Evolutionary conservation across 441 rosid species (phyloP).

Genomic region (Populus hybrid): DNA sequence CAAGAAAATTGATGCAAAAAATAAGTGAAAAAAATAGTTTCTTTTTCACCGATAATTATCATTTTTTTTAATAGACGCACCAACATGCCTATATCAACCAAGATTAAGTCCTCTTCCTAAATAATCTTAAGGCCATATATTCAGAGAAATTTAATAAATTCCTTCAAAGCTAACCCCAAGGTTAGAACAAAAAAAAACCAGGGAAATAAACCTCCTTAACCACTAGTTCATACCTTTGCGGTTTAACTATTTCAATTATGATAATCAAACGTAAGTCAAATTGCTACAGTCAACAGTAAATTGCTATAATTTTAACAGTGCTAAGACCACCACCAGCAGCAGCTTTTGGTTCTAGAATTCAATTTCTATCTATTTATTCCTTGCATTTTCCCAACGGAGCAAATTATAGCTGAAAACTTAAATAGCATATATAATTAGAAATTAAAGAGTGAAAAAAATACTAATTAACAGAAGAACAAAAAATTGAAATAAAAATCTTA

Average conservation of each 20-base stretch:
- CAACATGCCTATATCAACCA: neutral
- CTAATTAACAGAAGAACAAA: constrained; percentile 16
- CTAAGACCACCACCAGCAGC: too few relatives aligned
- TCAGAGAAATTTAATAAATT: too few relatives aligned
- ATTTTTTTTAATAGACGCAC: neutral
- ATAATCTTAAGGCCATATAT: neutral
- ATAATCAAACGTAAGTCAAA: too few relatives aligned
- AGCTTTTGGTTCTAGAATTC: too few relatives aligned
- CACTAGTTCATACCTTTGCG: neutral
- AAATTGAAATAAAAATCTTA: neutral
- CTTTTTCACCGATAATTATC: too few relatives aligned
- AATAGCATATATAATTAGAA: constrained; percentile 7
- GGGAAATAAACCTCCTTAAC: neutral
- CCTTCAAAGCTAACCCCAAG: neutral
- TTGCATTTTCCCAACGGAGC: constrained; percentile 28
- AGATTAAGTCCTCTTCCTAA: neutral
- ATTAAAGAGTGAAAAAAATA: neutral
- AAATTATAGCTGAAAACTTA: constrained; percentile 21
- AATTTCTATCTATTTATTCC: neutral
- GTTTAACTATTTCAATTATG: neutral
- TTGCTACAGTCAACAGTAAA: too few relatives aligned
- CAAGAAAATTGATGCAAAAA: too few relatives aligned
- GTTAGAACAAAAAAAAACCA: neutral
- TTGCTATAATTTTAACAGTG: too few relatives aligned
- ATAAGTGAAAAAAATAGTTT: too few relatives aligned